These are phyloP conservation scores for Vigna unguiculata DNA, from an alignment of 306 rosid genomes.

Conservation along the genomic window DNA sequence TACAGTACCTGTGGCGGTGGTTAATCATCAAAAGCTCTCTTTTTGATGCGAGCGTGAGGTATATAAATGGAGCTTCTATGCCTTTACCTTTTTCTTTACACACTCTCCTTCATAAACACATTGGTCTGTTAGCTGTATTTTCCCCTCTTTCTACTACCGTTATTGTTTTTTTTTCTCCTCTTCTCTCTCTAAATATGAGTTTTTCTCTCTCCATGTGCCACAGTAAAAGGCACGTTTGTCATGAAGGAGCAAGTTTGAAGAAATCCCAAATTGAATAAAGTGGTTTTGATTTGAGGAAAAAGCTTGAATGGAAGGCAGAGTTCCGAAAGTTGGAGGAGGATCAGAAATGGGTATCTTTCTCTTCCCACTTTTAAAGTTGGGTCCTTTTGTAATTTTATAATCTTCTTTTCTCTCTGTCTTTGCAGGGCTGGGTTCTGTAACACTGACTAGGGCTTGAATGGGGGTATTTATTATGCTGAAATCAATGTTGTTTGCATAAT, in stretches of 20 bases:
- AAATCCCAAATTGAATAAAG: slow-evolving; percentile 55
- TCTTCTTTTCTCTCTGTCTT: slow-evolving; percentile 39
- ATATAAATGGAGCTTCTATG: slow-evolving; percentile 63
- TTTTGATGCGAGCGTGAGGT: slow-evolving; percentile 91
- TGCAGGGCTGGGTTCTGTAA: slow-evolving; percentile 58
- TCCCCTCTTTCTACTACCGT: slow-evolving; percentile 4
- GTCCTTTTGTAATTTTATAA: slow-evolving; percentile 35
- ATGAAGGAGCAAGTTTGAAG: slow-evolving; percentile 53
- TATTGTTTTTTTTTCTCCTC: neutral
- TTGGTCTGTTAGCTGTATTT: slow-evolving; percentile 31
- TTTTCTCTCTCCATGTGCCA: slow-evolving; percentile 34
- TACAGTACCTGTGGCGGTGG: slow-evolving; percentile 83
- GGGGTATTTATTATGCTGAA: slow-evolving; percentile 72
- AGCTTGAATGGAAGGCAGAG: slow-evolving; percentile 65
- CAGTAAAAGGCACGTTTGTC: slow-evolving; percentile 58
- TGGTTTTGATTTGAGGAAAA: slow-evolving; percentile 52
- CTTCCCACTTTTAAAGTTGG: slow-evolving; percentile 62
- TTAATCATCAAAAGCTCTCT: slow-evolving; percentile 93
- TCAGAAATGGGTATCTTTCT: slow-evolving; percentile 92
- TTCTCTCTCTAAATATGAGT: slow-evolving; percentile 13
- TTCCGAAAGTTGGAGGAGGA: slow-evolving; percentile 72
- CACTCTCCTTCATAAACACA: slow-evolving; percentile 22
- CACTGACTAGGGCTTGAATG: slow-evolving; percentile 94
- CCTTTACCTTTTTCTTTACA: slow-evolving; percentile 38
- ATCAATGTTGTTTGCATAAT: slow-evolving; percentile 69